Percentiles rank a stretch among this genome's conserved stretches.
Conservation (phyloP, 768 basidiomycete genomes). For the Hemileccinum impolitum region DNA sequence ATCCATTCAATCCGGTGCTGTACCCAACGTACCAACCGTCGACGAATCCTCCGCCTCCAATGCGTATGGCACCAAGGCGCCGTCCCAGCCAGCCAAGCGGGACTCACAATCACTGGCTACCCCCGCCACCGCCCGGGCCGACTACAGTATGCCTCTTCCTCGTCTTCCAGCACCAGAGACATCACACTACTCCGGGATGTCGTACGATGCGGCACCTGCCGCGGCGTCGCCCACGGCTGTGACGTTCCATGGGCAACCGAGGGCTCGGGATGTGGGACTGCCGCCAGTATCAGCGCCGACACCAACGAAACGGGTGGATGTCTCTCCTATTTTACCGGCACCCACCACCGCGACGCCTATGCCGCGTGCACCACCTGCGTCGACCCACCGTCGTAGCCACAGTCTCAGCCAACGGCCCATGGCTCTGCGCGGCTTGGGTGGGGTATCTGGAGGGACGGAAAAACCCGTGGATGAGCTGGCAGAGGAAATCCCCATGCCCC, state of each 20-base stretch:
- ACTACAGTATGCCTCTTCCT: conserved; percentile 82
- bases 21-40: conserved; percentile 12
- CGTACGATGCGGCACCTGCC: conserved; percentile 57
- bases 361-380: conserved; percentile 71
- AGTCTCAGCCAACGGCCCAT: conserved; percentile 75
- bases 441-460: conserved; percentile 50
- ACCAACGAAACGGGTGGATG: conserved; percentile 31
- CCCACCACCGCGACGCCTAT: conserved; percentile 32
- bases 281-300: conserved; percentile 34
- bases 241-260: conserved; percentile 57
- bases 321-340: conserved; percentile 19
- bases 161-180: conserved; percentile 78
- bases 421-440: conserved; percentile 52
- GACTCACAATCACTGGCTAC: conserved; percentile 23
- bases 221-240: conserved; percentile 57
- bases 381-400: conserved; percentile 79
- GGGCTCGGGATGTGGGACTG: conserved; percentile 61
- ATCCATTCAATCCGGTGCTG: conserved; percentile 43
- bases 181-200: conserved; percentile 77
- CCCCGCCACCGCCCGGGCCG: conserved; percentile 45
- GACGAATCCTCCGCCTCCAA: conserved; percentile 21
- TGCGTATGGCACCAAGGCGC: conserved; percentile 25
- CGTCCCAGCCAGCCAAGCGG: conserved; percentile 32
- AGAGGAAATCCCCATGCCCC: conserved; percentile 40
- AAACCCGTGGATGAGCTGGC: conserved; percentile 44